Conservation (phyloP, 2,329 filamentous ascomycete genomes). For the Ceratocystis smalleyi region DNA sequence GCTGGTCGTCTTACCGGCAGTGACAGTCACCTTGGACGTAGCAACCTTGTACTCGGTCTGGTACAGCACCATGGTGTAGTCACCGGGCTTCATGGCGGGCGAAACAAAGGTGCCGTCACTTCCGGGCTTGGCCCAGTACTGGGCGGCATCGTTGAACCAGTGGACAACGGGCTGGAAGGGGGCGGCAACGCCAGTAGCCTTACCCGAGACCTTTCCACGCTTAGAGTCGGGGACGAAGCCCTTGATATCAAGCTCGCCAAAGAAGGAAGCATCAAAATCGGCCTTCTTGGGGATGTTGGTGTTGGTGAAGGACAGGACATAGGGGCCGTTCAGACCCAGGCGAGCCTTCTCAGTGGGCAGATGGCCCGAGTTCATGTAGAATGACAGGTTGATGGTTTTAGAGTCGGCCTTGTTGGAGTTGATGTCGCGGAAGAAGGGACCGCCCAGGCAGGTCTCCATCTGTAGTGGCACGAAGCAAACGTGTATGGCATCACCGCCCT, state of each 20-base stretch:
- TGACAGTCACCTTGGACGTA: constrained; percentile 33
- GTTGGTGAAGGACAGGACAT: constrained; percentile 44
- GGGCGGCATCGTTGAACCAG: constrained; percentile 47
- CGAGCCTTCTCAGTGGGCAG: constrained; percentile 46
- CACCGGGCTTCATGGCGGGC: constrained; percentile 50
- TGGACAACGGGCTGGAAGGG: constrained; percentile 44
- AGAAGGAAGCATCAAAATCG: constrained; percentile 41
- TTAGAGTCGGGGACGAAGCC: constrained; percentile 41
- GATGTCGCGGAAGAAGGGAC: constrained; percentile 52
- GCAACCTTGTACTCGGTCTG: constrained; percentile 42
- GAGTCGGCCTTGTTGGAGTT: constrained; percentile 46
- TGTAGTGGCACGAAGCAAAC: constrained; percentile 45
- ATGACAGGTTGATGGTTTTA: constrained; percentile 42
- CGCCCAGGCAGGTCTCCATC: constrained; percentile 46
- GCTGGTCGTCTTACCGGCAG: constrained; percentile 32
- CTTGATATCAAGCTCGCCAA: constrained; percentile 39
- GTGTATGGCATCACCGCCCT: constrained; percentile 31
- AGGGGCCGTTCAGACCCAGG: constrained; percentile 50
- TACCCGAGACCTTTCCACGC: constrained; percentile 46
- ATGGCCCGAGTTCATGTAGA: constrained; percentile 54
- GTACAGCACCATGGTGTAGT: constrained; percentile 53
- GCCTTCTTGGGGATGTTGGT: constrained; percentile 36
- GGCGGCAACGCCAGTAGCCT: constrained; percentile 39
- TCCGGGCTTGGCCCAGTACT: constrained; percentile 48
- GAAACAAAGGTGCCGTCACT: constrained; percentile 44